Evolutionary conservation across 1,139 yeast genomes (phyloP).

Genomic region (Geotrichum aggregatum): DNA sequence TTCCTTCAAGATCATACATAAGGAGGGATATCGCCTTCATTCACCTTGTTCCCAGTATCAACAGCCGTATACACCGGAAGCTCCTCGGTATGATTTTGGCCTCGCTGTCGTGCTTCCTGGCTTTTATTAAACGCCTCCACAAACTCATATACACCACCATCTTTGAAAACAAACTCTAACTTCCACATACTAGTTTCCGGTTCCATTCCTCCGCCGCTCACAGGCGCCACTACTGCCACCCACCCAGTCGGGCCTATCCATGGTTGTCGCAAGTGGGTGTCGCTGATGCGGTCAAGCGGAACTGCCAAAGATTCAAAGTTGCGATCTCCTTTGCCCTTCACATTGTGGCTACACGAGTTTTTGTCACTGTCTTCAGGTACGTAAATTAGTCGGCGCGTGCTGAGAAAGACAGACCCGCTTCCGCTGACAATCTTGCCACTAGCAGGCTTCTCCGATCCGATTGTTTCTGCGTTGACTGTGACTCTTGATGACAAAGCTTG

Average conservation of each 20-base stretch:
- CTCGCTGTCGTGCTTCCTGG: constrained; percentile 7
- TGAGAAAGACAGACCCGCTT: constrained; percentile 10
- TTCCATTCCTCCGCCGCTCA: constrained; percentile 16
- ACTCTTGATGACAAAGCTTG: background rate
- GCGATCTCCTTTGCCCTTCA: constrained; percentile 17
- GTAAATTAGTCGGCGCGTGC: constrained; percentile 14
- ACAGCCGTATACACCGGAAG: constrained; percentile 13
- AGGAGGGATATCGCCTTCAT: background rate
- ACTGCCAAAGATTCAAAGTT: constrained; percentile 13
- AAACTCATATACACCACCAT: constrained; percentile 21
- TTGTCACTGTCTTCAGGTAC: background rate
- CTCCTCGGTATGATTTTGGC: constrained; percentile 11
- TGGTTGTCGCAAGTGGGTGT: constrained; percentile 14
- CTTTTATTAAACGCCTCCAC: constrained; percentile 11
- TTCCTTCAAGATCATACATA: background rate
- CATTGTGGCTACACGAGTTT: constrained; percentile 1
- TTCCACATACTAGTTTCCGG: constrained; percentile 14
- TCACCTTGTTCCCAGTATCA: background rate
- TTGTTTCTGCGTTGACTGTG: constrained; percentile 1
- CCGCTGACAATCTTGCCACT: background rate
- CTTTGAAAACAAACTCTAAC: constrained; percentile 9
- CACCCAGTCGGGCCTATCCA: constrained; percentile 18
- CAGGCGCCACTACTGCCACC: constrained; percentile 14
- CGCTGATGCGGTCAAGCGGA: constrained; percentile 16
- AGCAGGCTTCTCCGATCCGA: background rate